Percentiles rank a stretch among this genome's conserved stretches.
These are phyloP conservation scores for Erysimum pusillum DNA, from an alignment of 441 rosid genomes.

Conservation along the genomic window DNA sequence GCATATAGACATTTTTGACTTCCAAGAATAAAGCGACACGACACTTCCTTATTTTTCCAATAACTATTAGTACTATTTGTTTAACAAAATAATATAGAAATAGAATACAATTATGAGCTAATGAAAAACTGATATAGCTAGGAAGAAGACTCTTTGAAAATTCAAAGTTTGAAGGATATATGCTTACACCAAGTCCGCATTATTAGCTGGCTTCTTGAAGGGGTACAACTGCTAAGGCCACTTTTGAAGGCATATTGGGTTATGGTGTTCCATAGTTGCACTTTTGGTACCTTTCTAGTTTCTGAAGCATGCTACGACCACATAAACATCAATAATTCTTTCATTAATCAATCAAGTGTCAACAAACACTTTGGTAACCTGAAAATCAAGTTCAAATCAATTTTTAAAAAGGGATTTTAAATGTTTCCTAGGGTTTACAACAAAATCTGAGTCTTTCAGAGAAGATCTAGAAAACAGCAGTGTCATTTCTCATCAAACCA, in stretches of 20 bases:
- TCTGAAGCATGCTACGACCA: conserved; percentile 74
- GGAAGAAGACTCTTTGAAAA: too few species aligned
- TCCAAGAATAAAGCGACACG: conserved; percentile 35
- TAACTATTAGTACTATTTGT: neutral
- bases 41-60: conserved; percentile 28
- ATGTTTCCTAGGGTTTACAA: too few species aligned
- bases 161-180: too few species aligned
- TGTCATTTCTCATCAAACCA: too few species aligned
- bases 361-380: neutral
- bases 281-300: conserved; percentile 96
- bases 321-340: neutral
- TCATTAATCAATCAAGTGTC: neutral
- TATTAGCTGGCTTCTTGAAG: neutral
- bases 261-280: conserved; percentile 98
- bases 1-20: conserved; percentile 46
- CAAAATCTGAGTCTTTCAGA: too few species aligned
- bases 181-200: too few species aligned
- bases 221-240: conserved; percentile 79
- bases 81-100: conserved; percentile 6
- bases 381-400: neutral
- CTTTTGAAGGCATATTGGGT: conserved; percentile 81
- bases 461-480: too few species aligned
- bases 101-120: too few species aligned
- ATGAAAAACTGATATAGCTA: too few species aligned
- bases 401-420: neutral